These are phyloP conservation scores for Tuctoria greenei DNA, from an alignment of 176 grass and related monocot genomes.

Conservation along the genomic window DNA sequence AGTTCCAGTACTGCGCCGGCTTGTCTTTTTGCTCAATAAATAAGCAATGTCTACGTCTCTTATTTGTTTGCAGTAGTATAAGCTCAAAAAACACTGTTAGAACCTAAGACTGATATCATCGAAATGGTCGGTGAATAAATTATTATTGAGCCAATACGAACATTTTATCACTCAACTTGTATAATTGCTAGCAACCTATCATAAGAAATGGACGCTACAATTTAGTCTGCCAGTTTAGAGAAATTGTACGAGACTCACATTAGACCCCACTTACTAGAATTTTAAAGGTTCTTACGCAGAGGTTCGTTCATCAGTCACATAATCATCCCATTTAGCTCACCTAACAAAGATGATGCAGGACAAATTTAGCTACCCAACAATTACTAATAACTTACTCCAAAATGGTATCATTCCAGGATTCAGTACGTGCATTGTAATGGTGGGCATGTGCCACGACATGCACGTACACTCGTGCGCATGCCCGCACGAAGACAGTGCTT, in stretches of 20 bases:
- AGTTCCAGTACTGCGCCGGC: not conserved
- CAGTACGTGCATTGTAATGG: conserved; percentile 41
- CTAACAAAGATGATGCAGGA: conserved; percentile 8
- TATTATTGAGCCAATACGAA: conserved; percentile 12
- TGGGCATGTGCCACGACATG: conserved; percentile 47
- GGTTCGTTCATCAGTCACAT: conserved; percentile 10
- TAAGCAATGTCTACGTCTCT: not conserved
- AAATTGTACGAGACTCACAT: not conserved
- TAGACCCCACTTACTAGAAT: not conserved
- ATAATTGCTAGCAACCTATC: not conserved
- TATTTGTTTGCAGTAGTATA: not conserved
- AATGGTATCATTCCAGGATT: conserved; percentile 30
- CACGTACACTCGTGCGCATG: conserved; percentile 47
- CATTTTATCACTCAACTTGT: not conserved
- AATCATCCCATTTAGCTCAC: not conserved
- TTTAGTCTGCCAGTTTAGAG: conserved; percentile 3
- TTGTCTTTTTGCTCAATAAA: conserved; percentile 14
- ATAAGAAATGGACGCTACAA: conserved; percentile 4
- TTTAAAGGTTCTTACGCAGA: not conserved
- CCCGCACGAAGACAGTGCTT: conserved; percentile 40
- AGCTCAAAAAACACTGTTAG: not conserved
- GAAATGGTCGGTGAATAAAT: not conserved
- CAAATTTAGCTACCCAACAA: conserved; percentile 10
- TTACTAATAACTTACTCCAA: conserved; percentile 11
- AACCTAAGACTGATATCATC: not conserved